A percentile compares a stretch with the other conserved stretches of the same genome.
Conservation (phyloP, 768 basidiomycete species). For the Amanita phalloides region DNA sequence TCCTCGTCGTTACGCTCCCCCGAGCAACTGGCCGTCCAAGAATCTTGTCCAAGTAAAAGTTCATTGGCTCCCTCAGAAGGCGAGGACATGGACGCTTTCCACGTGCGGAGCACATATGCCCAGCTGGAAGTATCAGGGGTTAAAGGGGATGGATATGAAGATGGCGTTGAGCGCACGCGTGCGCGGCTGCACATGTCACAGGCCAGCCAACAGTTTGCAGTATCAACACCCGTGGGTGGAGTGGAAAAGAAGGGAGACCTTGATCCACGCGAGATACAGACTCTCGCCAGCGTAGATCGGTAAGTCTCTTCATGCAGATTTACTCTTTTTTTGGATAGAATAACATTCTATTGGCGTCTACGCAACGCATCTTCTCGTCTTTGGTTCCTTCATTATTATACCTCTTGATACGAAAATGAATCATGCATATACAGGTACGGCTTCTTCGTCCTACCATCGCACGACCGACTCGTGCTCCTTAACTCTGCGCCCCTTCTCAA, state of each 20-base stretch:
- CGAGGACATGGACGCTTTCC: conserved; percentile 74
- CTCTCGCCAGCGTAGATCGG: conserved; percentile 80
- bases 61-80: conserved; percentile 67
- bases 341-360: no score
- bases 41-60: conserved; percentile 29
- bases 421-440: conserved; percentile 57
- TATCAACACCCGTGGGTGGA: conserved; percentile 42
- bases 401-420: not conserved
- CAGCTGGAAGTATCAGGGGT: conserved; percentile 86
- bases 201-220: conserved; percentile 48
- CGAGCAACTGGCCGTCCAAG: not conserved
- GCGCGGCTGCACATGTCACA: conserved; percentile 49
- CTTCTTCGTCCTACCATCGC: conserved; percentile 72
- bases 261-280: conserved; percentile 59
- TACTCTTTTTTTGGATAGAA: no score
- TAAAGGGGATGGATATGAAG: conserved; percentile 88
- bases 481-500: conserved; percentile 52
- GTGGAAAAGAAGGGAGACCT: conserved; percentile 58
- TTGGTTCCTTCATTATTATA: no score
- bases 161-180: conserved; percentile 89
- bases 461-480: conserved; percentile 75
- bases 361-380: no score
- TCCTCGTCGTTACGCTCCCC: not conserved
- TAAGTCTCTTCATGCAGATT: conserved; percentile 23
- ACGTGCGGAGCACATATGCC: conserved; percentile 82